Percentiles rank a stretch among this genome's conserved stretches.
Evolutionary conservation across 768 basidiomycete species (phyloP).

Genomic region (Trametes coccinea): DNA sequence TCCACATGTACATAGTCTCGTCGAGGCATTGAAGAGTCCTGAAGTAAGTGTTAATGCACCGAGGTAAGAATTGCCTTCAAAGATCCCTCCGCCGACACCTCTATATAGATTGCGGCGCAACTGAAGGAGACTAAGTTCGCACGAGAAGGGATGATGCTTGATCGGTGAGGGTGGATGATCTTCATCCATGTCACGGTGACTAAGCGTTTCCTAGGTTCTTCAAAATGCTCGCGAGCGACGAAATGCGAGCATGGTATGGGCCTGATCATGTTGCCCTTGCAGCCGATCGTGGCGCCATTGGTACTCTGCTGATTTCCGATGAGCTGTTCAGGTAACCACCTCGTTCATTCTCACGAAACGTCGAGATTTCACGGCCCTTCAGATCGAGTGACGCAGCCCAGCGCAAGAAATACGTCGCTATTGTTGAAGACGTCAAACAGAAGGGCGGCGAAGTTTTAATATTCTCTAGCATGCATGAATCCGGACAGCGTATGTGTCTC

Average conservation of each 20-base stretch:
- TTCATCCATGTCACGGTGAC: neutral
- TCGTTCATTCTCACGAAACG: no score
- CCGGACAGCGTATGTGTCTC: slow-evolving; percentile 77
- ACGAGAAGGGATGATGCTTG: slow-evolving; percentile 85
- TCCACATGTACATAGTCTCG: slow-evolving; percentile 92
- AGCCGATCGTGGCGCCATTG: slow-evolving; percentile 90
- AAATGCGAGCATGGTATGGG: slow-evolving; percentile 98
- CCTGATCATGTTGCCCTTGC: slow-evolving; percentile 92
- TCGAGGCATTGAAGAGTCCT: slow-evolving; percentile 92
- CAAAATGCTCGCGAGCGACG: slow-evolving; percentile 94
- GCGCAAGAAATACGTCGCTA: slow-evolving; percentile 79
- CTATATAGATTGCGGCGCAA: slow-evolving; percentile 61
- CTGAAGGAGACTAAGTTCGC: slow-evolving; percentile 97
- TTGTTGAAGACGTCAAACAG: slow-evolving; percentile 86
- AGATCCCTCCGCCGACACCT: neutral
- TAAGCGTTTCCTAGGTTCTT: slow-evolving; percentile 66
- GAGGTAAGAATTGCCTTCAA: neutral
- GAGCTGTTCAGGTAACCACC: slow-evolving; percentile 76
- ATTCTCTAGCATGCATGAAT: slow-evolving; percentile 99
- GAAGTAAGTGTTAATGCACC: slow-evolving; percentile 55
- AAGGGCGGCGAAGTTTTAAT: slow-evolving; percentile 94
- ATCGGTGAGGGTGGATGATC: slow-evolving; percentile 54
- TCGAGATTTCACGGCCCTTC: neutral
- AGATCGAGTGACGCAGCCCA: slow-evolving; percentile 80
- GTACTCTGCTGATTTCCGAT: slow-evolving; percentile 93